Base-by-base conservation (phyloP, 257 asterid genomes). In the Knoxia roxburghii region DNA sequence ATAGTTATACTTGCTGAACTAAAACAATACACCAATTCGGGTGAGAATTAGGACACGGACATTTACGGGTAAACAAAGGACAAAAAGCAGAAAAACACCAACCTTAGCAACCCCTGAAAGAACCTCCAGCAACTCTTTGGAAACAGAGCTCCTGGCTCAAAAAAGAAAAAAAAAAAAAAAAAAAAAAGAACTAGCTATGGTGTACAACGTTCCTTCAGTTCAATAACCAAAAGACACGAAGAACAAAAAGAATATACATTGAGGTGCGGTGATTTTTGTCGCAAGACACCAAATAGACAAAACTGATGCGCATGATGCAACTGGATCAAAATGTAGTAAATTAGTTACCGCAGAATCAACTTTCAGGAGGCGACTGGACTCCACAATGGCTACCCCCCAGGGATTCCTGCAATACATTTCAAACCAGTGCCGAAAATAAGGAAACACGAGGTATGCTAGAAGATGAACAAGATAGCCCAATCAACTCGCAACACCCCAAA, bases 361-460 rank as follows among this genome's bases (percentile, higher is more conserved):
- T 60, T 45, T 50, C 49, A 11, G 46, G 20, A 27, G 11, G n/a
- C 51, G 23, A 46, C 18, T 46, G 33, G n/a, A 51, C 17, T 48
- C 57, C 32, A 64, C n/a, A 5, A 46, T 20, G 13, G 15, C n/a
- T n/a, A 41, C 68, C 40, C 26, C 27, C 51, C 43, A 1, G 29
- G 29, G 23, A 29, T 64, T 33, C 69, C 69, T 64, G 40, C 68
- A 12, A 63, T 32, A 63, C 18, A 63, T 17, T 45, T 26, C 1
- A 21, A 50, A 18, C 33, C 23, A 17, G 43, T 20, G 21, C 2
- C 27, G 26, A 29, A 24, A 40, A 63, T 13, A 15, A 1, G 15
- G 26, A 43, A 63, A 43, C 40, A 43, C 27, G 17, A 23, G 3
- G n/a, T n/a, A n/a, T n/a, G n/a, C n/a, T 21, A 7, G 13, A 7